Evolutionary conservation across 1,284 basidiomycete species (phyloP).

Genomic region (Inonotus hispidus): DNA sequence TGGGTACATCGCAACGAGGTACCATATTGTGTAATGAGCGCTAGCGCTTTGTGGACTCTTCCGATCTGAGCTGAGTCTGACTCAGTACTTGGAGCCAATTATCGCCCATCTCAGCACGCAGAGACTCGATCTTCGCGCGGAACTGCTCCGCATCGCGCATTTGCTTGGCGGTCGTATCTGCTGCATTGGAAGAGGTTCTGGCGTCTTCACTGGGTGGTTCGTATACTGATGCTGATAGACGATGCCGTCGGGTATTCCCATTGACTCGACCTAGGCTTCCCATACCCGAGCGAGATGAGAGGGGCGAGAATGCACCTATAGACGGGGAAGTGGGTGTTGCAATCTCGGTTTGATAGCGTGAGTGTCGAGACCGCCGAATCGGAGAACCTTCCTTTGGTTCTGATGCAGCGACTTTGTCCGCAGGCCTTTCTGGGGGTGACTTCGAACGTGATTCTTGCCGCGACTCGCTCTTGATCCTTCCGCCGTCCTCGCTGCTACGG

Average conservation of each 20-base stretch:
- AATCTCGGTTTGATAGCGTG: constrained; percentile 45
- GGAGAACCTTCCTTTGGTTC: background rate
- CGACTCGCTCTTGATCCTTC: constrained; percentile 1
- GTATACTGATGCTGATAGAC: constrained; percentile 54
- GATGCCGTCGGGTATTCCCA: constrained; percentile 39
- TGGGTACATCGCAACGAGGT: background rate
- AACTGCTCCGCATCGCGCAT: constrained; percentile 60
- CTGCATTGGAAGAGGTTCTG: constrained; percentile 26
- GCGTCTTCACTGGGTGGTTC: constrained; percentile 37
- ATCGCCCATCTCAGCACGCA: constrained; percentile 82
- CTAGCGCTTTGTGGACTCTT: constrained; percentile 9
- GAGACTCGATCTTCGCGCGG: constrained; percentile 70
- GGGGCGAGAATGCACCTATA: constrained; percentile 26
- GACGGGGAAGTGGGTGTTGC: constrained; percentile 13
- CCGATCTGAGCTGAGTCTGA: constrained; percentile 44
- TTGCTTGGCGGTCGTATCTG: constrained; percentile 31
- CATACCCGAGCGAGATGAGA: constrained; percentile 7
- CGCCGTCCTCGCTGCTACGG: constrained; percentile 26
- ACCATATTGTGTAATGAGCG: background rate
- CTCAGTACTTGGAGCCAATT: constrained; percentile 81
- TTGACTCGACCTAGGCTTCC: constrained; percentile 10
- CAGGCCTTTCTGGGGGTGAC: constrained; percentile 3
- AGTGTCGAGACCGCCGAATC: constrained; percentile 32
- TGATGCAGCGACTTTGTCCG: background rate
- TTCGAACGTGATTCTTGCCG: constrained; percentile 23